phyloP scores from a whole-genome alignment of 352 stramenopile genomes.

The Globisporangium emineosum region DNA sequence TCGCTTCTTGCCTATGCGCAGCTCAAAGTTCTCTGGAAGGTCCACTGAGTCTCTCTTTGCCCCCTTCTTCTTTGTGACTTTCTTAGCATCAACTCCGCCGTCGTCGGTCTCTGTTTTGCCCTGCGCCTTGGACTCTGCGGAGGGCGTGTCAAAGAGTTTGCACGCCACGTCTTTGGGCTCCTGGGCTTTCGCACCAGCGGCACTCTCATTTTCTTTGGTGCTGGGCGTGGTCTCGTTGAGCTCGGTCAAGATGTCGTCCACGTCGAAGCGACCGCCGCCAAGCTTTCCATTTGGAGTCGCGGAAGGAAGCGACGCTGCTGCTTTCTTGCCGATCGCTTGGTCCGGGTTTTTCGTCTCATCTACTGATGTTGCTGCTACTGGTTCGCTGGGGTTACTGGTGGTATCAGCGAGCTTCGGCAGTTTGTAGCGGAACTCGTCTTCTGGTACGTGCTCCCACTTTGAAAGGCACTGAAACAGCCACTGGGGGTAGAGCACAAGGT shows the following conservation, averaged over 20 bases:
- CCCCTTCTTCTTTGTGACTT: conserved; percentile 3
- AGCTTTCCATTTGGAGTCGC: conserved; percentile 24
- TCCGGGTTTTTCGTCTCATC: conserved; percentile 1
- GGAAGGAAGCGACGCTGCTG: conserved; percentile 1
- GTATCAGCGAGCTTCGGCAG: conserved; percentile 8
- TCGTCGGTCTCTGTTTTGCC: background rate
- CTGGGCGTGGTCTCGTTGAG: conserved; percentile 45
- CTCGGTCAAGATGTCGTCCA: conserved; percentile 53
- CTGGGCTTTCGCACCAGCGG: background rate
- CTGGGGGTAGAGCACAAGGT: conserved; percentile 24
- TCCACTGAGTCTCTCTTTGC: conserved; percentile 9
- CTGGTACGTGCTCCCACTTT: conserved; percentile 59
- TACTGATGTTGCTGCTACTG: conserved; percentile 5
- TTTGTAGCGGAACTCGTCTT: conserved; percentile 49
- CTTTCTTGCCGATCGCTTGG: background rate
- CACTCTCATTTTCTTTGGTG: conserved; percentile 19
- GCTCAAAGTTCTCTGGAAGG: conserved; percentile 31
- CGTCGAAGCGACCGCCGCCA: conserved; percentile 39
- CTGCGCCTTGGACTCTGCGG: conserved; percentile 23
- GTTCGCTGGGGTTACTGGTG: conserved; percentile 11
- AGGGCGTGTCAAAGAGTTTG: conserved; percentile 61
- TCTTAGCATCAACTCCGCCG: background rate
- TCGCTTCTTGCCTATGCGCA: conserved; percentile 30
- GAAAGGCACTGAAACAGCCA: conserved; percentile 76
- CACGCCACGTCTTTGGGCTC: conserved; percentile 36